Evolutionary conservation across 345 rosid genomes (phyloP).

Genomic region (Laguncularia racemosa): DNA sequence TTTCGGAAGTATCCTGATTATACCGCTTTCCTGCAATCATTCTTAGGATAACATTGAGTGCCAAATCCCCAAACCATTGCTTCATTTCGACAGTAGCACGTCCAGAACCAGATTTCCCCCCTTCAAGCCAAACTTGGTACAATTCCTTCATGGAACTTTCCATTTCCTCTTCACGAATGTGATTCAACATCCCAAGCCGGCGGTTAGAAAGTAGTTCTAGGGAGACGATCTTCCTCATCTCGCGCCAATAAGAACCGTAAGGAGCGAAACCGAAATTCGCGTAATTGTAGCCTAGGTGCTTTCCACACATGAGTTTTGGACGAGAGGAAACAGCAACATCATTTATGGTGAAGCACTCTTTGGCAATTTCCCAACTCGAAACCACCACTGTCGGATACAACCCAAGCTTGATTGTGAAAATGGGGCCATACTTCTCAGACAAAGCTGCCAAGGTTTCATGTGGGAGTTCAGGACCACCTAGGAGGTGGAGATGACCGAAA

Average conservation of each 20-base stretch:
- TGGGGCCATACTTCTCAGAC: slow-evolving; percentile 27
- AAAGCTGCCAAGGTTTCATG: slow-evolving; percentile 17
- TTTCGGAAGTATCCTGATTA: too few relatives aligned
- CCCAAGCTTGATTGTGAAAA: slow-evolving; percentile 30
- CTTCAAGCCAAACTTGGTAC: slow-evolving; percentile 4
- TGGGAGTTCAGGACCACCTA: too few relatives aligned
- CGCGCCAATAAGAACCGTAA: slow-evolving; percentile 30
- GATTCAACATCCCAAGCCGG: slow-evolving; percentile 18
- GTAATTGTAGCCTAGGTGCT: slow-evolving; percentile 15
- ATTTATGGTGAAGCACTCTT: slow-evolving; percentile 25
- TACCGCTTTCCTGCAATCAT: slow-evolving; percentile 17
- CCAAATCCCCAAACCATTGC: slow-evolving; percentile 20
- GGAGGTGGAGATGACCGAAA: slow-evolving; percentile 34
- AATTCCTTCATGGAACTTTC: slow-evolving; percentile 12
- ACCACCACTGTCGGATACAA: slow-evolving; percentile 21
- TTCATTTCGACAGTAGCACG: slow-evolving; percentile 31
- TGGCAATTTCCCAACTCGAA: slow-evolving; percentile 18
- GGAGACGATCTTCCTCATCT: slow-evolving; percentile 17
- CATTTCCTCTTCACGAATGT: slow-evolving; percentile 15
- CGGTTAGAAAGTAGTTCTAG: slow-evolving; percentile 26
- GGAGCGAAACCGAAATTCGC: slow-evolving; percentile 23
- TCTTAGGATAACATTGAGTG: slow-evolving; percentile 20
- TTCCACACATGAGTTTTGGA: slow-evolving; percentile 13
- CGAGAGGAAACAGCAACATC: slow-evolving; percentile 24
- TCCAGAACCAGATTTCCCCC: background rate